Evolutionary conservation across 441 rosid genomes (phyloP), one percentile per base, ranked within the genome.

Genomic region (Bocquillonia castaneifolia): DNA sequence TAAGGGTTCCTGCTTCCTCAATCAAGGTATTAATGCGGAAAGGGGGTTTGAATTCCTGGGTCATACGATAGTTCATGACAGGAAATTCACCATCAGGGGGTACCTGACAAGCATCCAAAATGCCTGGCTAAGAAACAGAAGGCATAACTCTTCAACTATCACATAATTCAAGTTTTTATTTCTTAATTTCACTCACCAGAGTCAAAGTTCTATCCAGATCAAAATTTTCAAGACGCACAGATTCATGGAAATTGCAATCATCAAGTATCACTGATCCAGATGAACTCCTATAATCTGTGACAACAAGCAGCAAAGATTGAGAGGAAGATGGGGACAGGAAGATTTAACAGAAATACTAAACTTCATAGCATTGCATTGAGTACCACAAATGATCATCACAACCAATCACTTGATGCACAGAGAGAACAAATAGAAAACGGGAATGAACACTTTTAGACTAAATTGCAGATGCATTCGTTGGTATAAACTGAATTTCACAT

Each of bases 81-180:
- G 99, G 96, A 77, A 94, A 94, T 81, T 94, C 99, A 66, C 99
- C 99, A 79, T 94, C 97, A 44, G 99, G 99, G 26, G 99, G 97
- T 63, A 94, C 90, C 99, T 92, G 81, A 75, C 59, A 73, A 26
- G 63, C 61, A 78, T 42, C 53, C 63, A 53, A 67, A 62, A 56
- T 25, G 60, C 25, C 18, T 14, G 4, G 63, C 53, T 53, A 62
- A 42, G 55, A 26, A 72, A 74, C 22, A 45, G 52, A 51, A 76
- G 56, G 54, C 42, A 55, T 44, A 58, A 14, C 53, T 10, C 47
- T 58, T 59, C 62, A 71, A 53, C 20, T 44, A 52, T 70, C 28
- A 68, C 14, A 63, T 18, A 68, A 59, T 48, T 63, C 44, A 28
- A 44, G 8, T 26, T 42, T 29, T 55, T 59, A 20, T 18, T 1